phyloP scores from a whole-genome alignment of 768 basidiomycete species.

The Phaffia tasmanica region DNA sequence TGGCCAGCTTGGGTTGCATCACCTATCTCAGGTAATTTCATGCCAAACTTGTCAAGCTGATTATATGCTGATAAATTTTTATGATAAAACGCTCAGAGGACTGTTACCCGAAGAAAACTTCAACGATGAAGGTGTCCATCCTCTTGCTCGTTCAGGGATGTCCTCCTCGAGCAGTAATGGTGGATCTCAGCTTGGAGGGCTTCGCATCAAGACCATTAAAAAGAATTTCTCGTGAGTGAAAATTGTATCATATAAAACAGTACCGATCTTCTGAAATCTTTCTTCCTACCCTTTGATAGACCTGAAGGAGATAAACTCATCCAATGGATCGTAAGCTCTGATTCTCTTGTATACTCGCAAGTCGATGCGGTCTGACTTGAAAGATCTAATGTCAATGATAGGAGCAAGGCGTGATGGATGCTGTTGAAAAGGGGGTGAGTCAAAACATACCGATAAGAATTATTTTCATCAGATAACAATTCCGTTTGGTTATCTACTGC shows the following conservation, averaged over 20 bases:
- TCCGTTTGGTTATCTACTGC: not conserved
- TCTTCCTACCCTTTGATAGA: not conserved
- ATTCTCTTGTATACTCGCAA: not conserved
- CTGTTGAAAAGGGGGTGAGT: constrained; percentile 11
- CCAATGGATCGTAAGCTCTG: not conserved
- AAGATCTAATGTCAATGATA: not conserved
- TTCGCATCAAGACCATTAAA: constrained; percentile 19
- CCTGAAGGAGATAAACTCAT: constrained; percentile 17
- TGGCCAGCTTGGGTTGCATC: constrained; percentile 13
- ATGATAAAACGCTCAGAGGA: not conserved
- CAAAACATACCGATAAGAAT: not conserved
- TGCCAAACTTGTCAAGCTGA: not conserved
- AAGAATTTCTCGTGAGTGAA: constrained; percentile 12
- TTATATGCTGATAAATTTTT: not conserved
- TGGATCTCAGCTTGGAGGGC: not conserved
- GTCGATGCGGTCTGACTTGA: not conserved
- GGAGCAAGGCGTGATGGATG: constrained; percentile 18
- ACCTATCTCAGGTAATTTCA: constrained; percentile 12
- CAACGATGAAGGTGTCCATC: constrained; percentile 4
- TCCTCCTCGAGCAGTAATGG: not conserved
- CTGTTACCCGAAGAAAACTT: constrained; percentile 18
- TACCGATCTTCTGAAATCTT: not conserved
- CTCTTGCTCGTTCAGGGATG: not conserved
- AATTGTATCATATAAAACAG: too few species aligned
- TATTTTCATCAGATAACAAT: not conserved